These are phyloP conservation scores for Erodium texanum DNA, from an alignment of 441 rosid genomes.

Conservation along the genomic window DNA sequence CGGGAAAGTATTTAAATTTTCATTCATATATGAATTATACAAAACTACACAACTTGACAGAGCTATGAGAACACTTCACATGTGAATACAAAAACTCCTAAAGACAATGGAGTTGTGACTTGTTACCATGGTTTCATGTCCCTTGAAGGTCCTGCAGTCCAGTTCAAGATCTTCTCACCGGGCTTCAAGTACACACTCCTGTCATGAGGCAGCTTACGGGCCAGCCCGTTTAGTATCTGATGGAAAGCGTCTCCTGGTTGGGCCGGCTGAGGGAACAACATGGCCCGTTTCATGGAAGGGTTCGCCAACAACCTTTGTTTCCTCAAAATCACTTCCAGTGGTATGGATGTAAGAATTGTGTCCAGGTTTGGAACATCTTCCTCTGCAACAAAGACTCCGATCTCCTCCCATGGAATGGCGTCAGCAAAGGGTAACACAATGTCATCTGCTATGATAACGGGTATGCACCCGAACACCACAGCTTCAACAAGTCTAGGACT, in stretches of 20 bases:
- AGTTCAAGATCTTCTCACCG: slow-evolving; percentile 53
- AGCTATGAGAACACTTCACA: no score
- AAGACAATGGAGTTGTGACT: no score
- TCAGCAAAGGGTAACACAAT: slow-evolving; percentile 70
- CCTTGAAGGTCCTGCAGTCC: slow-evolving; percentile 67
- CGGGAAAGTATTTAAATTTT: no score
- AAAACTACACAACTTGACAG: no score
- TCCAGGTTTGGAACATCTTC: slow-evolving; percentile 61
- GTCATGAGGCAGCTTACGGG: slow-evolving; percentile 58
- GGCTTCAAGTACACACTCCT: slow-evolving; percentile 36
- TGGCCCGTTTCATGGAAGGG: slow-evolving; percentile 75
- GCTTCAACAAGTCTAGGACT: slow-evolving; percentile 74
- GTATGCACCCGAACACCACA: slow-evolving; percentile 71
- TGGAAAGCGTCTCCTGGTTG: slow-evolving; percentile 71
- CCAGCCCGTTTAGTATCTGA: slow-evolving; percentile 65
- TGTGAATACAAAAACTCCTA: no score
- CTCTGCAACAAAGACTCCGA: slow-evolving; percentile 59
- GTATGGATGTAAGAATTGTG: slow-evolving; percentile 56
- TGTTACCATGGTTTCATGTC: slow-evolving; percentile 74
- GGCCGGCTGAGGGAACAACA: slow-evolving; percentile 64
- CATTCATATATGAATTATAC: no score
- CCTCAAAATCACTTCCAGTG: slow-evolving; percentile 48
- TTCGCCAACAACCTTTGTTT: slow-evolving; percentile 62
- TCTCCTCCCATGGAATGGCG: slow-evolving; percentile 78
- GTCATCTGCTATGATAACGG: slow-evolving; percentile 68